Percentiles rank a stretch among this genome's conserved stretches.
Evolutionary conservation across 2,329 filamentous ascomycete genomes (phyloP).

Genomic region (Proliferodiscus dingleyae): DNA sequence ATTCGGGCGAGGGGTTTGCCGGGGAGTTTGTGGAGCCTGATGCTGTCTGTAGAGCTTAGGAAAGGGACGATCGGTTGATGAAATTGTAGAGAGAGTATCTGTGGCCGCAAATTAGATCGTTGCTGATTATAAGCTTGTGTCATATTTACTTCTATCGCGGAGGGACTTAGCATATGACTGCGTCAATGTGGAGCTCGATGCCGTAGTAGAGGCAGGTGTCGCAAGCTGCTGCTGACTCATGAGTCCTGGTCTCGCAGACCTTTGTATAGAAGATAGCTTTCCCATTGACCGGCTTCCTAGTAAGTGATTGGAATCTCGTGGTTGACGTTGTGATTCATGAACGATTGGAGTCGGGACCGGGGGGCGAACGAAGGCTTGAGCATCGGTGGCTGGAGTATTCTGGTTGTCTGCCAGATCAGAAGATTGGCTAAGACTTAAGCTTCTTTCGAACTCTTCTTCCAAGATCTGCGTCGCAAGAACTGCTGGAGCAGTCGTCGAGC

Average conservation of each 20-base stretch:
- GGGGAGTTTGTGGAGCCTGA: constrained; percentile 31
- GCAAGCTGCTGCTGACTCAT: constrained; percentile 29
- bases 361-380: constrained; percentile 21
- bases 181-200: constrained; percentile 16
- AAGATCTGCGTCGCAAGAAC: not conserved
- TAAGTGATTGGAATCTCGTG: constrained; percentile 7
- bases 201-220: constrained; percentile 29
- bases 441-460: constrained; percentile 14
- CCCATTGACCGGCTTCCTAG: constrained; percentile 25
- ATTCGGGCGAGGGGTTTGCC: constrained; percentile 23
- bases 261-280: constrained; percentile 26
- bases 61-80: constrained; percentile 8
- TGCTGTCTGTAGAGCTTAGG: constrained; percentile 19
- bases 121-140: not conserved
- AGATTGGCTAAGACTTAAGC: constrained; percentile 12
- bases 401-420: constrained; percentile 10
- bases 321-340: constrained; percentile 9
- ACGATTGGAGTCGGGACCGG: constrained; percentile 17
- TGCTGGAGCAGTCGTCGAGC: constrained; percentile 7
- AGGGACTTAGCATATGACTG: constrained; percentile 20
- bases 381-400: constrained; percentile 19
- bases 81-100: constrained; percentile 24
- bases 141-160: constrained; percentile 17
- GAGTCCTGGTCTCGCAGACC: constrained; percentile 22
- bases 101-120: constrained; percentile 4